Conservation (phyloP, 2,329 filamentous ascomycete species). For the Claviceps paspali region DNA sequence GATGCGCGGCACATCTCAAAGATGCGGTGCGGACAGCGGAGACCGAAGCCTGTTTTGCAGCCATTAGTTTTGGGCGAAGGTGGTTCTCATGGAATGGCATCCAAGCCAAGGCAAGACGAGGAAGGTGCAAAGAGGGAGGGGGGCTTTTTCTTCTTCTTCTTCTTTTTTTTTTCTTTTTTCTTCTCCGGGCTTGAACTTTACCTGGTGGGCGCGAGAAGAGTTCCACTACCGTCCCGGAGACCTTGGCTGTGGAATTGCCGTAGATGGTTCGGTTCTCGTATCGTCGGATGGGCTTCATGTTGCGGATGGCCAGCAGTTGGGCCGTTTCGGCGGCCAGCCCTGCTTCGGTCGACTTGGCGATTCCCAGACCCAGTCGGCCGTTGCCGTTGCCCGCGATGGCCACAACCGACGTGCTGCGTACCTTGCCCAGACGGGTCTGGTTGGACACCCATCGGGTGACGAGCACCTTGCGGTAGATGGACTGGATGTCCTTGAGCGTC, state of each 20-base stretch:
- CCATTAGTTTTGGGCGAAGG: too few relatives aligned
- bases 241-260: slow-evolving; percentile 69
- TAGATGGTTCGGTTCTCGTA: slow-evolving; percentile 90
- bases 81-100: too few relatives aligned
- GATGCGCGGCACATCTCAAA: slow-evolving; percentile 85
- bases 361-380: slow-evolving; percentile 74
- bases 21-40: slow-evolving; percentile 79
- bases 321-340: slow-evolving; percentile 56
- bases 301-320: slow-evolving; percentile 67
- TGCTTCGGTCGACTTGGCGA: slow-evolving; percentile 71
- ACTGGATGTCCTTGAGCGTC: slow-evolving; percentile 33
- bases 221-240: slow-evolving; percentile 74
- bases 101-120: too few relatives aligned
- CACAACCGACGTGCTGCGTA: slow-evolving; percentile 59
- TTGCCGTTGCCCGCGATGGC: slow-evolving; percentile 76
- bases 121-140: too few relatives aligned
- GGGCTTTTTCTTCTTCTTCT: too few relatives aligned
- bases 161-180: too few relatives aligned
- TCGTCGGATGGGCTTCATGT: slow-evolving; percentile 80
- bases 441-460: slow-evolving; percentile 66
- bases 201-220: slow-evolving; percentile 75
- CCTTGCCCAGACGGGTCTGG: slow-evolving; percentile 93
- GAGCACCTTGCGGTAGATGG: slow-evolving; percentile 54
- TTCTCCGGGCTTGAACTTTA: too few relatives aligned
- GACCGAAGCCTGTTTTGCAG: slow-evolving; percentile 80